Evolutionary conservation across 2,329 filamentous ascomycete genomes (phyloP).

Genomic region (Sclerotinia spermophila): DNA sequence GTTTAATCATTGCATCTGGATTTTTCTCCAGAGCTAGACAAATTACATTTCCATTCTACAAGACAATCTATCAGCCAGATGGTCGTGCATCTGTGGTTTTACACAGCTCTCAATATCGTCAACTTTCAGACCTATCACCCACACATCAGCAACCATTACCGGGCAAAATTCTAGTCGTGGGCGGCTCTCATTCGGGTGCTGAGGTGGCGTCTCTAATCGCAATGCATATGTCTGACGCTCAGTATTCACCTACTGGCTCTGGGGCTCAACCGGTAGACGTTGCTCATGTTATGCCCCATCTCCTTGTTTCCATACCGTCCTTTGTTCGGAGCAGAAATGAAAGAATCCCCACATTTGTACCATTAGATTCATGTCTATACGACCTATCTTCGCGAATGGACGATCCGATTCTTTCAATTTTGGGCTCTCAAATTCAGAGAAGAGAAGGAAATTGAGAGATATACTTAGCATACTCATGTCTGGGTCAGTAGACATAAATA

Average conservation of each 20-base stretch:
- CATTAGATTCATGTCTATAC: not conserved
- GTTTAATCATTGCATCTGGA: constrained; percentile 14
- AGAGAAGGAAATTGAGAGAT: not conserved
- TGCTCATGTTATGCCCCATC: not conserved
- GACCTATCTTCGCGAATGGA: not conserved
- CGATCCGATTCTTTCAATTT: not conserved
- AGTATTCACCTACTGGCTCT: constrained; percentile 27
- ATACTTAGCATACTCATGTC: not conserved
- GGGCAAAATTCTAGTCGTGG: constrained; percentile 16
- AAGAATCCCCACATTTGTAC: not conserved
- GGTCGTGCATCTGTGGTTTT: not conserved
- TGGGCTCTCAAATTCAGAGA: not conserved
- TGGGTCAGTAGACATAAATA: not conserved
- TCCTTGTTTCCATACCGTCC: not conserved
- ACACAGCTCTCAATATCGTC: constrained; percentile 9
- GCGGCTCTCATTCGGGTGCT: constrained; percentile 19
- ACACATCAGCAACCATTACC: not conserved
- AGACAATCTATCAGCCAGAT: not conserved
- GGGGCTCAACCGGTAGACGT: not conserved
- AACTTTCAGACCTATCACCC: not conserved
- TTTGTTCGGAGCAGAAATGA: not conserved
- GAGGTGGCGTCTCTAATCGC: constrained; percentile 18
- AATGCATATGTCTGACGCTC: constrained; percentile 41
- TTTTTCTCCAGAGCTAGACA: not conserved
- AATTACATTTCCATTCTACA: not conserved